phyloP scores from a whole-genome alignment of 495 filamentous ascomycete genomes.

The Neurospora cerealis region DNA sequence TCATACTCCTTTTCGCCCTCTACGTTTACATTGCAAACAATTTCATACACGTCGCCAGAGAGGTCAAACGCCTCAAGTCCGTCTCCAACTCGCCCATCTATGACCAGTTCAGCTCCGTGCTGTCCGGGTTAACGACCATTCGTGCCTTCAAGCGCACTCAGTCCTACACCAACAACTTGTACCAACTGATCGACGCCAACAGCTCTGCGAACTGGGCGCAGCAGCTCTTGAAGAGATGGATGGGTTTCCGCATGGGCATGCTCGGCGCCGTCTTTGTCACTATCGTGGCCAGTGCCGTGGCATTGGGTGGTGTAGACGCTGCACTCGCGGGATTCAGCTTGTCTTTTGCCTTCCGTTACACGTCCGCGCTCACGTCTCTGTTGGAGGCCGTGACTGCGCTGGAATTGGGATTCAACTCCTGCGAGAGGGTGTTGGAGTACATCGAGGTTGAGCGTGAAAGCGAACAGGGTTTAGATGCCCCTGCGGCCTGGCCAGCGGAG shows the following conservation, averaged over 20 bases:
- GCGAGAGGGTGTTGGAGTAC: conserved; percentile 32
- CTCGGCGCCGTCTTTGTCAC: conserved; percentile 51
- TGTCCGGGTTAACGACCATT: conserved; percentile 54
- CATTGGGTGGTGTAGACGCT: conserved; percentile 46
- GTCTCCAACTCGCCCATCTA: conserved; percentile 53
- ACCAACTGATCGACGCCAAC: conserved; percentile 44
- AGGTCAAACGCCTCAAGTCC: conserved; percentile 54
- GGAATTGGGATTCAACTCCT: conserved; percentile 31
- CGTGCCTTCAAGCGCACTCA: conserved; percentile 48
- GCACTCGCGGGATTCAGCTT: conserved; percentile 47
- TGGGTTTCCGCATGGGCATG: conserved; percentile 48
- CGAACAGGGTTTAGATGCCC: conserved; percentile 21
- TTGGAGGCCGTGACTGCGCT: conserved; percentile 43
- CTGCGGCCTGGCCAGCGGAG: conserved; percentile 35
- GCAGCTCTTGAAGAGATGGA: conserved; percentile 50
- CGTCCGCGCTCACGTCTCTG: conserved; percentile 34
- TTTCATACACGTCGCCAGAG: conserved; percentile 51
- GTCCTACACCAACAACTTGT: conserved; percentile 46
- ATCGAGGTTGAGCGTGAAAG: conserved; percentile 25
- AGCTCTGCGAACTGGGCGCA: conserved; percentile 42
- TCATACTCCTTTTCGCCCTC: conserved; percentile 12
- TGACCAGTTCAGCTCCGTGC: conserved; percentile 48
- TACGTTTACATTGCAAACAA: conserved; percentile 23
- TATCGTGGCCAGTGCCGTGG: conserved; percentile 47
- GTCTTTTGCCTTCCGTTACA: conserved; percentile 47